phyloP scores from a whole-genome alignment of 1,284 basidiomycete genomes.

The Singerocomus inundabilis region DNA sequence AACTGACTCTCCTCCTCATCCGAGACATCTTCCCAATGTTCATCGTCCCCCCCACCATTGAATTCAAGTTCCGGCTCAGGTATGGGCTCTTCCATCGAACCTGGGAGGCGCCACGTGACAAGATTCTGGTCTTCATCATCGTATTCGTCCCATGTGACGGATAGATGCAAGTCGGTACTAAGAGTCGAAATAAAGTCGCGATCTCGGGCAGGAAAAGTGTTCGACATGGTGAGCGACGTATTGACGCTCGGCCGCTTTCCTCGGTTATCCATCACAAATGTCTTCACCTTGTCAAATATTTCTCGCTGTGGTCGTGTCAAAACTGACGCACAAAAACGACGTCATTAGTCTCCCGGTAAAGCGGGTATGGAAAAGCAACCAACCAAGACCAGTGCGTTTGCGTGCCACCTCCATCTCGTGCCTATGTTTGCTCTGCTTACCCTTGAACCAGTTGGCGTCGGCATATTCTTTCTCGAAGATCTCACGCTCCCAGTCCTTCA shows the following conservation, averaged over 20 bases:
- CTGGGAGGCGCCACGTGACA: constrained; percentile 62
- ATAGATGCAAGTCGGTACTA: constrained; percentile 73
- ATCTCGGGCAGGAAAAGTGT: constrained; percentile 76
- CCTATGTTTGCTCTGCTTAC: constrained; percentile 77
- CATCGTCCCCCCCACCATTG: constrained; percentile 33
- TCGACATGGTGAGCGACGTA: constrained; percentile 61
- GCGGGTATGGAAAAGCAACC: constrained; percentile 15
- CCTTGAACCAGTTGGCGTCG: constrained; percentile 88
- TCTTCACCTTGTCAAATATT: constrained; percentile 74
- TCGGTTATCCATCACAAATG: constrained; percentile 64
- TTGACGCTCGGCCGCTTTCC: constrained; percentile 38
- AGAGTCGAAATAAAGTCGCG: constrained; percentile 74
- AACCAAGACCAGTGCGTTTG: constrained; percentile 53
- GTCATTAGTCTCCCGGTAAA: not conserved
- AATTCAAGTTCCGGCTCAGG: constrained; percentile 29
- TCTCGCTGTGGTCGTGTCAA: constrained; percentile 71
- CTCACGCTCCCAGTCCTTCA: constrained; percentile 85
- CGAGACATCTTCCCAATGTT: constrained; percentile 46
- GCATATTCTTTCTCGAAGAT: constrained; percentile 89
- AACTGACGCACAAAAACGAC: constrained; percentile 40
- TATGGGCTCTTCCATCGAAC: constrained; percentile 43
- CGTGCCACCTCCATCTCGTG: constrained; percentile 55
- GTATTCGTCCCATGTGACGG: constrained; percentile 85
- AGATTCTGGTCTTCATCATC: constrained; percentile 80
- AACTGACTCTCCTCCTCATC: constrained; percentile 57